Evolutionary conservation across 2,329 filamentous ascomycete species (phyloP).

Genomic region (Ophiostoma montium): DNA sequence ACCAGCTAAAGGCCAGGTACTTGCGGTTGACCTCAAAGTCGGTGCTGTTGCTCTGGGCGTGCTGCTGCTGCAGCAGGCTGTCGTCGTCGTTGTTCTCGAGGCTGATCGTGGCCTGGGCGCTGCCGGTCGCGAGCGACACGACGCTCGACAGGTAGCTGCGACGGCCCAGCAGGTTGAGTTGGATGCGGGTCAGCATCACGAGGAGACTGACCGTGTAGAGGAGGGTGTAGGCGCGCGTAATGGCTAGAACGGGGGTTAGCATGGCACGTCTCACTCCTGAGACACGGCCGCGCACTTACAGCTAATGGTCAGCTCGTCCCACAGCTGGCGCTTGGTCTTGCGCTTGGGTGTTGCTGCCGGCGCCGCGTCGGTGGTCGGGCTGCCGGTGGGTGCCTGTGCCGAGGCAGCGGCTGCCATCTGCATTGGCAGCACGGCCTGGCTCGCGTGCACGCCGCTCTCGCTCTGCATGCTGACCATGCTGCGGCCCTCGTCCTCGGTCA

Average conservation of each 20-base stretch:
- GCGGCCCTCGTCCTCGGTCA: constrained; percentile 70
- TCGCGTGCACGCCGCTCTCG: constrained; percentile 72
- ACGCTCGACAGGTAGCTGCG: constrained; percentile 94
- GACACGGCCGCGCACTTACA: constrained; percentile 52
- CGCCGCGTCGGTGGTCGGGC: constrained; percentile 7
- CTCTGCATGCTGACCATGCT: constrained; percentile 63
- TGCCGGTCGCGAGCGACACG: constrained; percentile 71
- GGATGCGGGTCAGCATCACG: constrained; percentile 82
- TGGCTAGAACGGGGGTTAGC: constrained; percentile 38
- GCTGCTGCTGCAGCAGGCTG: constrained; percentile 24
- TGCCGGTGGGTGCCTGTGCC: background rate
- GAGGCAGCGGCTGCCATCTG: background rate
- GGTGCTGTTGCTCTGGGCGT: constrained; percentile 56
- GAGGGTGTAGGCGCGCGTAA: constrained; percentile 81
- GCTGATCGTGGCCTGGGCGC: constrained; percentile 62
- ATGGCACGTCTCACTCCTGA: too few relatives aligned
- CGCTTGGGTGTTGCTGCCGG: constrained; percentile 19
- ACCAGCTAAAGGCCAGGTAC: constrained; percentile 96
- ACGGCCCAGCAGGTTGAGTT: constrained; percentile 90
- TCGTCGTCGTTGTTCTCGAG: constrained; percentile 92
- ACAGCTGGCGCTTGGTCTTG: constrained; percentile 83
- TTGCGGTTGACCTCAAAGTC: constrained; percentile 94
- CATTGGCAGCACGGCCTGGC: constrained; percentile 49
- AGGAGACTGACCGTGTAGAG: constrained; percentile 84
- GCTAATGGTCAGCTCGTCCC: constrained; percentile 94